Evolutionary conservation across 2,329 filamentous ascomycete genomes (phyloP).

Genomic region (Sclerotinia trifoliorum): DNA sequence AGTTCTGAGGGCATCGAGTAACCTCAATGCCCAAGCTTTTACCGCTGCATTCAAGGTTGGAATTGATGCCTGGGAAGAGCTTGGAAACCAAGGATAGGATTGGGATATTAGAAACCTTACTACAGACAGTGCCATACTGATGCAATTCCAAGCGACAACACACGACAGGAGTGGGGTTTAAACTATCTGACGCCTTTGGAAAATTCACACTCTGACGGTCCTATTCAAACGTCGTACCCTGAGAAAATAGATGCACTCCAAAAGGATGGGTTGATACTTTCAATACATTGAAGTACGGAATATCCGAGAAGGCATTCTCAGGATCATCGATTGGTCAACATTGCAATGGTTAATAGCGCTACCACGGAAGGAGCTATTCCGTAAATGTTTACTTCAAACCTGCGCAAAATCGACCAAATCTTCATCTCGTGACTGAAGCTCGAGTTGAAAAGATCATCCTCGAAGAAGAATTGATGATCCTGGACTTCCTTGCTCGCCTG

Average conservation of each 20-base stretch:
- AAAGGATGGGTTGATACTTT: slow-evolving; percentile 11
- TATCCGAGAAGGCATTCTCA: slow-evolving; percentile 4
- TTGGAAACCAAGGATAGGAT: slow-evolving; percentile 46
- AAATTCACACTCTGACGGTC: background rate
- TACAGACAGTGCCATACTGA: slow-evolving; percentile 41
- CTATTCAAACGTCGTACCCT: slow-evolving; percentile 13
- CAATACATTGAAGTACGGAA: background rate
- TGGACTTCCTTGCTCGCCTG: slow-evolving; percentile 26
- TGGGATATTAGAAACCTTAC: slow-evolving; percentile 42
- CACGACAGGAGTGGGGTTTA: slow-evolving; percentile 6
- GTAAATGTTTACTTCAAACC: slow-evolving; percentile 6
- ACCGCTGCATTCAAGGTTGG: too few species aligned
- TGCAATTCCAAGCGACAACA: background rate
- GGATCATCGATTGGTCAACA: background rate
- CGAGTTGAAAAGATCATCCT: slow-evolving; percentile 11
- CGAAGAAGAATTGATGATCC: slow-evolving; percentile 23
- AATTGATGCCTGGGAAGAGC: slow-evolving; percentile 44
- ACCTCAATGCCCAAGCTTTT: too few species aligned
- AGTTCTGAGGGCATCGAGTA: too few species aligned
- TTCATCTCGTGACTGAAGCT: slow-evolving; percentile 3
- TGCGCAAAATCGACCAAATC: background rate
- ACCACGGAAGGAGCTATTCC: background rate
- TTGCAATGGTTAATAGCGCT: background rate
- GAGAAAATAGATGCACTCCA: background rate
- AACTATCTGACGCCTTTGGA: background rate